Evolutionary conservation across 2,329 filamentous ascomycete species (phyloP).

Genomic region (Fusarium temperatum): DNA sequence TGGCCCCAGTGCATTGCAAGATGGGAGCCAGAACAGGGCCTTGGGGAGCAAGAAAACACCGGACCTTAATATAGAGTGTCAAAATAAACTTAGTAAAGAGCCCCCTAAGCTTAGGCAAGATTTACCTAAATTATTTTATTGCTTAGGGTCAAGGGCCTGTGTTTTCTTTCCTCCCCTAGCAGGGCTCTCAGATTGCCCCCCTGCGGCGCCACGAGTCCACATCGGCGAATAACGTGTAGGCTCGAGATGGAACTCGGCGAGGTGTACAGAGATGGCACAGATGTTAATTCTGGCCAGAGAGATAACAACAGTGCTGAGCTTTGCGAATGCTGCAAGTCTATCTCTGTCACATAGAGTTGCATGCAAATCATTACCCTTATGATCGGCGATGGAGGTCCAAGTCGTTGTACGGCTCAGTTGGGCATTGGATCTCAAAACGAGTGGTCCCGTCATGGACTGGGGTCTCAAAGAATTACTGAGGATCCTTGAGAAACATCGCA

Average conservation of each 20-base stretch:
- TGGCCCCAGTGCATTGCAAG: slow-evolving; percentile 21
- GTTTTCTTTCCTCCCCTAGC: too few relatives aligned
- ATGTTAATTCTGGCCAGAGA: neutral
- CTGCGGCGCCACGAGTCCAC: slow-evolving; percentile 22
- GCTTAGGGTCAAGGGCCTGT: too few relatives aligned
- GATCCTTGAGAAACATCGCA: slow-evolving; percentile 9
- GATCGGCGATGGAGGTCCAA: slow-evolving; percentile 26
- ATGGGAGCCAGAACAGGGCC: slow-evolving; percentile 33
- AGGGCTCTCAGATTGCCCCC: slow-evolving; percentile 23
- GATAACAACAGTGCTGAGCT: neutral
- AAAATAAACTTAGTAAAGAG: too few relatives aligned
- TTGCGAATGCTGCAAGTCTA: slow-evolving; percentile 18
- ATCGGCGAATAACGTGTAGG: slow-evolving; percentile 25
- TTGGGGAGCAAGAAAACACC: neutral
- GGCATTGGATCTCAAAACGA: slow-evolving; percentile 33
- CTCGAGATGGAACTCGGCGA: slow-evolving; percentile 8
- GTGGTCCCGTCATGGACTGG: slow-evolving; percentile 24
- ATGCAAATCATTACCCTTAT: slow-evolving; percentile 25
- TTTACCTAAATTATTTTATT: too few relatives aligned
- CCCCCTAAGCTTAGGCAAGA: too few relatives aligned
- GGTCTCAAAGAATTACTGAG: slow-evolving; percentile 2
- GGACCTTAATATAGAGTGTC: too few relatives aligned
- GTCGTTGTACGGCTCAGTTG: slow-evolving; percentile 17
- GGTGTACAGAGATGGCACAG: slow-evolving; percentile 6
- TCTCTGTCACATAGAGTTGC: slow-evolving; percentile 15